A percentile compares a stretch with the other conserved stretches of the same genome.
These are phyloP conservation scores for Glebionis coronaria DNA, from an alignment of 129 eudicot genomes.

Conservation along the genomic window DNA sequence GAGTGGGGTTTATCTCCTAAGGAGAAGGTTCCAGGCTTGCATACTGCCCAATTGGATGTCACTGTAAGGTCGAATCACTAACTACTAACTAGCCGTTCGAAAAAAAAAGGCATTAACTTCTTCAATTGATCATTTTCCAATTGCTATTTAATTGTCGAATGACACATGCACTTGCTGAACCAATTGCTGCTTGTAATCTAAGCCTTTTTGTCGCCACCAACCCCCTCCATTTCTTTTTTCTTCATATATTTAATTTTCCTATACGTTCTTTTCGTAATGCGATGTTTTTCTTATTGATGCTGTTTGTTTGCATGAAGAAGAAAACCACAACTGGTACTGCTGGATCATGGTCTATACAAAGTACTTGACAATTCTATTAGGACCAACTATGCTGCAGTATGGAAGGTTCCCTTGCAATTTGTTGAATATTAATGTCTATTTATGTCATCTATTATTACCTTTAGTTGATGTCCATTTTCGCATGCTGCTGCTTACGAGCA, in stretches of 20 bases:
- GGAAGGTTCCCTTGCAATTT: conserved; percentile 58
- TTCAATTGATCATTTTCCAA: no score
- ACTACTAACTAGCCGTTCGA: no score
- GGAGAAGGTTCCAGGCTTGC: no score
- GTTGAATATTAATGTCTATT: neutral
- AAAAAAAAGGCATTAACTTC: no score
- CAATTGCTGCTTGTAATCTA: neutral
- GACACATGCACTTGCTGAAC: no score
- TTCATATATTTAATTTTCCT: neutral
- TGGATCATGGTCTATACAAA: conserved; percentile 95
- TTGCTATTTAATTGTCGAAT: no score
- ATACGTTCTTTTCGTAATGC: neutral
- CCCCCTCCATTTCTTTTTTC: neutral
- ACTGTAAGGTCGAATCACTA: no score
- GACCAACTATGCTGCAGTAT: conserved; percentile 78
- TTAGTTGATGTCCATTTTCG: neutral
- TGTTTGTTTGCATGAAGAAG: no score
- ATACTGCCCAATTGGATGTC: no score
- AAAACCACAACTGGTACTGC: conserved; percentile 80
- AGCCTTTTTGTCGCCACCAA: neutral
- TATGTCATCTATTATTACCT: neutral
- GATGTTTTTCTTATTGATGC: neutral
- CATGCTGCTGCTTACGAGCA: neutral
- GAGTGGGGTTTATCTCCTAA: no score
- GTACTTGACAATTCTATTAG: conserved; percentile 66